phyloP scores from a whole-genome alignment of 345 rosid species.

The Brassica incana region DNA sequence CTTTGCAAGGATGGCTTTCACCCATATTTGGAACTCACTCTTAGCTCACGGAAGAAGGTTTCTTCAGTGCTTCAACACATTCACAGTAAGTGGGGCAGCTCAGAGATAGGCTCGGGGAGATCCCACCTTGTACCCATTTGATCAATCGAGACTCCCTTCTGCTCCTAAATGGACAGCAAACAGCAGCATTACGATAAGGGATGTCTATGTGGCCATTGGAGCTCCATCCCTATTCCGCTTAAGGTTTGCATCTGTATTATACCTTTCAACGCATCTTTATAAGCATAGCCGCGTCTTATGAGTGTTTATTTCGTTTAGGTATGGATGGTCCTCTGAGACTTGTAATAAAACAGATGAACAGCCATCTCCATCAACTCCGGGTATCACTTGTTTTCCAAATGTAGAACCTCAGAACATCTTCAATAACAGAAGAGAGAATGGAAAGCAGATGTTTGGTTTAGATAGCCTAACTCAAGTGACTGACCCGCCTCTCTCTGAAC shows the following conservation, averaged over 20 bases:
- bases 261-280: conserved; percentile 19
- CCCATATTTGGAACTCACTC: conserved; percentile 89
- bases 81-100: conserved; percentile 66
- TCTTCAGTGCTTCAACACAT: conserved; percentile 77
- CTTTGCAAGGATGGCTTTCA: conserved; percentile 68
- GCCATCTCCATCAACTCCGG: conserved; percentile 41
- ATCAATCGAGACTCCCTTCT: conserved; percentile 32
- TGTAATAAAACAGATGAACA: conserved; percentile 27
- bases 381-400: conserved; percentile 35
- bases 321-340: conserved; percentile 66
- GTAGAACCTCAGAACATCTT: conserved; percentile 36
- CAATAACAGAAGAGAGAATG: conserved; percentile 19
- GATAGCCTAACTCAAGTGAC: conserved; percentile 41
- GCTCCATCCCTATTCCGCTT: conserved; percentile 73
- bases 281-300: conserved; percentile 16
- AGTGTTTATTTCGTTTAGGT: conserved; percentile 50
- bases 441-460: conserved; percentile 30
- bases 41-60: conserved; percentile 64
- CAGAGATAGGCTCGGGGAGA: conserved; percentile 66
- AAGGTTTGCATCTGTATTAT: conserved; percentile 48
- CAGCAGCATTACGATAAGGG: conserved; percentile 53
- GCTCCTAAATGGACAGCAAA: conserved; percentile 52
- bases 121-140: conserved; percentile 62
- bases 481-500: conserved; percentile 33
- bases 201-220: conserved; percentile 62